Base-by-base conservation (phyloP, 768 basidiomycete species). In the Russula foetens region DNA sequence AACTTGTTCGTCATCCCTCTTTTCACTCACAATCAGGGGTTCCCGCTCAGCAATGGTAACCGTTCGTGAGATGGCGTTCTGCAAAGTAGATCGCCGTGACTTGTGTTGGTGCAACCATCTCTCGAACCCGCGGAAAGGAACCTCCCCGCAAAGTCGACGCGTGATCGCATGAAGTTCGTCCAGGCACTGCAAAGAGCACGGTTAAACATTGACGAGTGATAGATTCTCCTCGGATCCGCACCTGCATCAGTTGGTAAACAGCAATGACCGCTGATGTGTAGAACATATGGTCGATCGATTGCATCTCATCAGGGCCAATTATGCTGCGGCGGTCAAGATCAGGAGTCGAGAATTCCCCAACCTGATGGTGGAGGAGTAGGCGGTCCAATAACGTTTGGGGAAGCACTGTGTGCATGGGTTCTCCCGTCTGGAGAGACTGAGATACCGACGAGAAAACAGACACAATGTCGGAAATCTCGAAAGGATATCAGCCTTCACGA, bases 381-480 rank as follows among this genome's bases (percentile, higher is more conserved):
- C 61, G 61, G 11, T 62, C 61, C 41, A 64, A 52, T 28, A 66
- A 49, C 23, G 63, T 64, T 44, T 58, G 52, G 23, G 64, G 64
- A 29, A 65, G 58, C 12, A 64, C 55, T 7, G 51, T 50, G 47
- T 65, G 65, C 51, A 66, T 55, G n/a, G 65, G 65, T 45, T 57
- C 56, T 19, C 59, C 63, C 24, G 50, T 66, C 19, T 41, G 45
- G 51, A 66, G 65, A 8, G 65, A 56, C 29, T 66, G 65, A 3
- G 65, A 64, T 33, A 66, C 63, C 17, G 59, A 60, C 26, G 65
- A 35, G 33, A 66, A 66, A n/a, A 79, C 70, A 0, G 78, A 70
- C 58, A 80, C 72, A 5, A 80, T 74, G 56, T 82, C 81, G 46
- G 71, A 67, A 53, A 73, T 74, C 74, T 77, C 24, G 44, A 45